phyloP scores from a whole-genome alignment of 2,329 filamentous ascomycete species.

The Exophiala oligosperma region DNA sequence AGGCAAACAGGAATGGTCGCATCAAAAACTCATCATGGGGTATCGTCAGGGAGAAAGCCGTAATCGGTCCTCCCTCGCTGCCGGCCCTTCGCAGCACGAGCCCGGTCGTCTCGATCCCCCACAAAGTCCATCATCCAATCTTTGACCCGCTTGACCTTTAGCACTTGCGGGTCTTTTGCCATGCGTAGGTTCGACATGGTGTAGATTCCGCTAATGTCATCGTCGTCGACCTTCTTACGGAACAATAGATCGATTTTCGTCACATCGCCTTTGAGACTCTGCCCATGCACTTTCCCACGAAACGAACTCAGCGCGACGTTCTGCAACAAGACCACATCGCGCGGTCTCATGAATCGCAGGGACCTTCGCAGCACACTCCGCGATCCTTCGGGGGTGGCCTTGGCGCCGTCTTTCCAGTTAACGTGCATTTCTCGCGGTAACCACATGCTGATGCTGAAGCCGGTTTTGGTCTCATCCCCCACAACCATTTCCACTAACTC shows the following conservation, averaged over 20 bases:
- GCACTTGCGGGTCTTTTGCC: slow-evolving; percentile 51
- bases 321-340: slow-evolving; percentile 76
- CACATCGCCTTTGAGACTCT: slow-evolving; percentile 71
- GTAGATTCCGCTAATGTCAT: slow-evolving; percentile 59
- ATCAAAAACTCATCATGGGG: too few relatives aligned
- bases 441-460: slow-evolving; percentile 86
- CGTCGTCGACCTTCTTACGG: slow-evolving; percentile 53
- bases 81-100: background rate
- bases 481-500: slow-evolving; percentile 76
- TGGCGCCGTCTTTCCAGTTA: slow-evolving; percentile 29
- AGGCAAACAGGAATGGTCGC: too few relatives aligned
- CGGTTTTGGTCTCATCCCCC: slow-evolving; percentile 79
- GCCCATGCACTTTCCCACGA: slow-evolving; percentile 75
- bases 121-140: slow-evolving; percentile 77
- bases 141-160: slow-evolving; percentile 66
- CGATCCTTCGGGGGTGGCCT: slow-evolving; percentile 31
- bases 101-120: slow-evolving; percentile 34
- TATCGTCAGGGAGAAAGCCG: slow-evolving; percentile 40
- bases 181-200: slow-evolving; percentile 50
- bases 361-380: slow-evolving; percentile 39
- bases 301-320: slow-evolving; percentile 80
- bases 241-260: slow-evolving; percentile 70
- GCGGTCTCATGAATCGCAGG: slow-evolving; percentile 56
- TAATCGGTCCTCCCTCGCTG: slow-evolving; percentile 16
- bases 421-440: slow-evolving; percentile 42